Base-by-base conservation (phyloP, 2,329 filamentous ascomycete species). In the Sclerotiophoma versabilis region DNA sequence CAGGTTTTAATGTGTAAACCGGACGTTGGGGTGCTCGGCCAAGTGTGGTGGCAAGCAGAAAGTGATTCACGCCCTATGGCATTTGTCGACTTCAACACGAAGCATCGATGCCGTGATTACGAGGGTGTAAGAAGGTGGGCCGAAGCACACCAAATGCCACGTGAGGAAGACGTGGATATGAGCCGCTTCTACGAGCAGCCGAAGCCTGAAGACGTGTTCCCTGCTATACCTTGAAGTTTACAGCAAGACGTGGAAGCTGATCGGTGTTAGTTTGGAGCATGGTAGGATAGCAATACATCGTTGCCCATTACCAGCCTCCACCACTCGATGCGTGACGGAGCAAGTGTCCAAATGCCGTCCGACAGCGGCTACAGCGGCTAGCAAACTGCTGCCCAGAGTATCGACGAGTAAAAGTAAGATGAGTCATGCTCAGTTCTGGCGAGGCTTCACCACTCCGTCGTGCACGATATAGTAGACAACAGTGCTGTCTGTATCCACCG, bases 401-500 rank as follows among this genome's bases (percentile, higher is more conserved):
- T 23, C 20, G 17, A 17, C 34, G 26, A 19, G 9, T 20, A 12
- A 14, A 17, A 22, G n/a, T 25, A 19, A 22, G 8, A 5, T 49
- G 36, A 48, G 41, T 43, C 52, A 54, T 30, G 45, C 56, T 69
- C 64, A 93, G 72, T 95, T 95, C 73, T 93, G 91, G 52, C 91
- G 82, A 20, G 91, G 91, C 79, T 93, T 95, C 47, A 93, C 89
- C 60, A 93, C 86, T n/a, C 90, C 91, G 73, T 93, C 90, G 66
- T 93, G 90, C 72, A 93, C 85, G 59, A 93, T 83, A 70, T 95
- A 95, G 76, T 93, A 95, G 33, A 91, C 88, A 15, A 95, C 83
- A 0, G 91, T 93, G 60, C 90, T 93, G 75, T 95, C 91, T 65
- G 89, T 86, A 69, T 92, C 88, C 41, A 92, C 78, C 2, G 88